Conservation (phyloP, 805 yeast genomes). For the Saccharomyces paradoxus region DNA sequence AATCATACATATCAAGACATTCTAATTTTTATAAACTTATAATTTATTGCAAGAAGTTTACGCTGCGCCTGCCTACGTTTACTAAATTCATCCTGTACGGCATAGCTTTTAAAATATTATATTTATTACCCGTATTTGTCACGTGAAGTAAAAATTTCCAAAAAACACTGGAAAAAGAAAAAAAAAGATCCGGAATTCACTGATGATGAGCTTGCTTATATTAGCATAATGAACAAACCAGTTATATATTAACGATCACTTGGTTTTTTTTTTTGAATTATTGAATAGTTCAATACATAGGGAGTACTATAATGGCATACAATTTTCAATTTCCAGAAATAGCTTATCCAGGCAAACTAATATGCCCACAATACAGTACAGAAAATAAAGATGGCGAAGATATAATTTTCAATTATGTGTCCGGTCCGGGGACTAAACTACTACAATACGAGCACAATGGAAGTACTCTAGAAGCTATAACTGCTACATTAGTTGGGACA, state of each 20-base stretch:
- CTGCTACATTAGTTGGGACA: constrained; percentile 58
- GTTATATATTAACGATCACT: not conserved
- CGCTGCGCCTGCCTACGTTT: not conserved
- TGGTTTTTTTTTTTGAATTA: not conserved
- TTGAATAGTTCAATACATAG: not conserved
- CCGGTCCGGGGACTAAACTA: constrained; percentile 61
- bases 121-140: not conserved
- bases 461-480: constrained; percentile 35
- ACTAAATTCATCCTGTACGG: not conserved
- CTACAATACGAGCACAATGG: constrained; percentile 38
- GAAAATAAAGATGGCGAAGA: constrained; percentile 27
- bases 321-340: constrained; percentile 31
- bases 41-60: not conserved
- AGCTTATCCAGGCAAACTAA: constrained; percentile 76
- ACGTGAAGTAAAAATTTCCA: not conserved
- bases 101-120: no score
- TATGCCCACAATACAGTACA: constrained; percentile 47
- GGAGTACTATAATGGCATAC: not conserved
- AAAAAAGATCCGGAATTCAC: not conserved
- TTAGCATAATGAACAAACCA: not conserved
- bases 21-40: not conserved
- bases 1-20: not conserved
- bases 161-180: not conserved
- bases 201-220: not conserved
- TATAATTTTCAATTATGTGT: constrained; percentile 37